phyloP scores from a whole-genome alignment of 164 flowering plant genomes.

The Nymphaea colorata region DNA sequence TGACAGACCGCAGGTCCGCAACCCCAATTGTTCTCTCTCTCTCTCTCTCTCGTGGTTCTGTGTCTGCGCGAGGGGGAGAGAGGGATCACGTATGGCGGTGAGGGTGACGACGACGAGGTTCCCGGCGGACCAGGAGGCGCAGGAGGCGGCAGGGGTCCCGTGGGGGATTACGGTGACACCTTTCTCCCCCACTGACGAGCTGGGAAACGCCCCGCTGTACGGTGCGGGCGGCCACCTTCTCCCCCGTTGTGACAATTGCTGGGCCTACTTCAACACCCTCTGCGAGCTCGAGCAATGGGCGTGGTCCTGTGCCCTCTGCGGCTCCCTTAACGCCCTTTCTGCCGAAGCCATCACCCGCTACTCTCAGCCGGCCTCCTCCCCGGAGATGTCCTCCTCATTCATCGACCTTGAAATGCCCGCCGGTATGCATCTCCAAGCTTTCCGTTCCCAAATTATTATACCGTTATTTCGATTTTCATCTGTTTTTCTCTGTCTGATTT shows the following conservation, averaged over 20 bases:
- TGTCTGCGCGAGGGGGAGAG: no score
- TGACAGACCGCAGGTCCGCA: no score
- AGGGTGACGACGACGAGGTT: conserved; percentile 70
- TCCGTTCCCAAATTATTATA: no score
- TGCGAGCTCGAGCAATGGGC: conserved; percentile 97
- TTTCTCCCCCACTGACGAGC: conserved; percentile 71
- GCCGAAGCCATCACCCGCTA: conserved; percentile 53
- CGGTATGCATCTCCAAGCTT: conserved; percentile 8
- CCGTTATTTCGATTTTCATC: no score
- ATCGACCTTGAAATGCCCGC: conserved; percentile 86
- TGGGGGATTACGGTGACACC: conserved; percentile 92
- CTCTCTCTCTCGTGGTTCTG: no score
- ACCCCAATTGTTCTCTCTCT: no score
- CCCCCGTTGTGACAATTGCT: conserved; percentile 94
- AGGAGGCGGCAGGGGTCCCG: conserved; percentile 65
- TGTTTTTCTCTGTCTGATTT: no score
- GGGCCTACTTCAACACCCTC: conserved; percentile 85
- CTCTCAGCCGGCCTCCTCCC: conserved; percentile 54
- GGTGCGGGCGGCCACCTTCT: conserved; percentile 69
- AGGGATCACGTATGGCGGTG: conserved; percentile 45
- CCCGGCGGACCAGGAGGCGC: conserved; percentile 58
- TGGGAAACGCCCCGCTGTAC: conserved; percentile 46
- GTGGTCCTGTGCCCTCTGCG: conserved; percentile 86
- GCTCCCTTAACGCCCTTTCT: conserved; percentile 75
- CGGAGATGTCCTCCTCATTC: conserved; percentile 84